Evolutionary conservation across 2,329 filamentous ascomycete species (phyloP), one percentile per base, ranked within the genome.

Genomic region (Pyrenophora tritici-repentis): DNA sequence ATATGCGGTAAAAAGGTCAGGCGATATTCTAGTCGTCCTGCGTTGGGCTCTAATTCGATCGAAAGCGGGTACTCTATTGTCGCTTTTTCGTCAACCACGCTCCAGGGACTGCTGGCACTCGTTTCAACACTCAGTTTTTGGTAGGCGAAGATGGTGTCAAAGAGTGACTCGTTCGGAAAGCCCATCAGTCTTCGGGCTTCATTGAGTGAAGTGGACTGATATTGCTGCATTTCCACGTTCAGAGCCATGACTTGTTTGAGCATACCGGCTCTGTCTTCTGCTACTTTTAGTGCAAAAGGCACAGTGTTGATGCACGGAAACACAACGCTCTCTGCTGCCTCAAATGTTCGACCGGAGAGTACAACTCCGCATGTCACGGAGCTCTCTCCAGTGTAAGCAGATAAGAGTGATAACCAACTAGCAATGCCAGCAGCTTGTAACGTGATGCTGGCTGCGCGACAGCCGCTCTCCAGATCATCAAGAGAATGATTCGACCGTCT

Each of bases 271-370:
- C 88, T 87, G 0, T 79, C 82, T 0, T 78, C 67, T 1, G 69
- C 67, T 14, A 88, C 79, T 17, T 77, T 70, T n/a, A 83, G 83
- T 9, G 86, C 71, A 1, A 94, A 80, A 0, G 93, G 93, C 2
- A 96, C 72, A 0, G 91, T 96, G 0, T 87, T 86, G 47, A 97
- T 84, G 66, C 89, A 93, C 0, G 93, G 92, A 43, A 97, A 89
- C 0, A 84, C 79, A 4, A 83, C 81, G 5, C 79, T 68, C 14
- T 81, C 78, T 0, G 86, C 83, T n/a, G 80, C 76, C 3, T 86
- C 80, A 0, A 80, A 79, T 24, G 77, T 85, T 29, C 91, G 80
- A 1, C 91, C 91, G 7, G 92, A 92, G 6, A 96, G 78, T 0
- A 92, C 89, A 12, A 89, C 80, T 17, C 92, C 93, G 68, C 94